Base-by-base conservation (phyloP, 1,284 basidiomycete species). In the Rhodotorula sp. region DNA sequence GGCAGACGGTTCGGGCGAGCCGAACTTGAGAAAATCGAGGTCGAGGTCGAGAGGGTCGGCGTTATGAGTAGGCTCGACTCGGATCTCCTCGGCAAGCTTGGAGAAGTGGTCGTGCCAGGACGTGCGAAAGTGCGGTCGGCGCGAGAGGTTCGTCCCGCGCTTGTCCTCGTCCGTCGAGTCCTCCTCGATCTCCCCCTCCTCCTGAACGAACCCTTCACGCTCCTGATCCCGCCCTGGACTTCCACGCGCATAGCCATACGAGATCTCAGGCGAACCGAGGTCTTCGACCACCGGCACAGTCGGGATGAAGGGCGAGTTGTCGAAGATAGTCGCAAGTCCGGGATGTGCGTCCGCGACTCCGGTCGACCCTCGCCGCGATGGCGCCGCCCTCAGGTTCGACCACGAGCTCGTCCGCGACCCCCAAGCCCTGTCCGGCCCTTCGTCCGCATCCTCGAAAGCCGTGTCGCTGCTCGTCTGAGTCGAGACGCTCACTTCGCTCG, bases 161-260 rank as follows among this genome's bases (percentile, higher is more conserved):
- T 67, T 61, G 44, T 66, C 61, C 34, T 59, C 66, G 59, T 48
- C 71, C 59, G 40, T 53, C 31, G 40, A 15, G n/a, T 50, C 64
- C 7, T 26, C 46, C 28, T 55, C 64, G 46, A 24, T 52, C 22
- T 22, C 57, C 51, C 18, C 31, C 24, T 30, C 54, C 24, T 37
- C 53, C 20, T 28, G 51, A 44, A 37, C 34, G 30, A 34, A 31
- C 13, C 40, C 40, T 44, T 44, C 40, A 18, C 40, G 40, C 18
- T 51, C 51, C 31, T 34, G 56, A 10, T 59, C 56, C 20, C 50
- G n/a, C 24, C n/a, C 50, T 11, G 31, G 30, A 55, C 52, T 28
- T 22, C 63, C 65, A 22, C 50, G 53, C 10, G 62, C 65, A 47
- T 67, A 70, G 1, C 68, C 64, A 44, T 60, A 67, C 22, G 51